phyloP scores from a whole-genome alignment of 1,139 yeast genomes.

The Suhomyces choctaworum region DNA sequence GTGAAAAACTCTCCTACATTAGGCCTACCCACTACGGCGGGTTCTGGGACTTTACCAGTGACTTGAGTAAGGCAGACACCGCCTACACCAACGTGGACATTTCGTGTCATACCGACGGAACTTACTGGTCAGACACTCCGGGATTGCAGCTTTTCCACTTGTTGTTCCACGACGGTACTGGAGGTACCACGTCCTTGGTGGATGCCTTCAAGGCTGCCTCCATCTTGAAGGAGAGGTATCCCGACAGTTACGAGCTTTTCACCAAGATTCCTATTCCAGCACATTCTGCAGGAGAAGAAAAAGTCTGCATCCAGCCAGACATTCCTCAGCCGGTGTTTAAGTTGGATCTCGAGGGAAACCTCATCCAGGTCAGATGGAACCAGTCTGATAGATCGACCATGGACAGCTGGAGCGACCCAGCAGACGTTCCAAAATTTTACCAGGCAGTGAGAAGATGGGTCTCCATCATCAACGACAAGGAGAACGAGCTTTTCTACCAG shows the following conservation, averaged over 20 bases:
- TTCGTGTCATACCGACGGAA: conserved; percentile 73
- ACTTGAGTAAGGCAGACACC: conserved; percentile 68
- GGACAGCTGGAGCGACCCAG: conserved; percentile 56
- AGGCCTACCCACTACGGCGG: conserved; percentile 80
- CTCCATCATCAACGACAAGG: conserved; percentile 48
- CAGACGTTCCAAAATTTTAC: conserved; percentile 59
- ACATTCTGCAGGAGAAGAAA: conserved; percentile 75
- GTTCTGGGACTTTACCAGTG: conserved; percentile 80
- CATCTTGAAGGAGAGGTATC: conserved; percentile 46
- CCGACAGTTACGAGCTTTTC: conserved; percentile 57
- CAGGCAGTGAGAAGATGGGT: conserved; percentile 62
- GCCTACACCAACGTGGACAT: conserved; percentile 74
- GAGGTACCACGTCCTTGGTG: conserved; percentile 73
- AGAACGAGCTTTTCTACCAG: conserved; percentile 57
- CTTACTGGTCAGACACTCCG: conserved; percentile 78
- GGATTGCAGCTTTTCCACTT: conserved; percentile 74
- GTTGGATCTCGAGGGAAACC: conserved; percentile 52
- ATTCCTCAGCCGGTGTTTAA: conserved; percentile 62
- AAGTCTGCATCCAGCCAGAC: conserved; percentile 65
- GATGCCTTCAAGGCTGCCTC: conserved; percentile 70
- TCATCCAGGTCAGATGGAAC: conserved; percentile 74
- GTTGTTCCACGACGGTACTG: conserved; percentile 63
- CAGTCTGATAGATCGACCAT: conserved; percentile 71
- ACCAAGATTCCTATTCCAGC: conserved; percentile 62
- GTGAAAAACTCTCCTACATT: conserved; percentile 62